Evolutionary conservation across 2,329 filamentous ascomycete genomes (phyloP).

Genomic region (Hymenoscyphus albidus): DNA sequence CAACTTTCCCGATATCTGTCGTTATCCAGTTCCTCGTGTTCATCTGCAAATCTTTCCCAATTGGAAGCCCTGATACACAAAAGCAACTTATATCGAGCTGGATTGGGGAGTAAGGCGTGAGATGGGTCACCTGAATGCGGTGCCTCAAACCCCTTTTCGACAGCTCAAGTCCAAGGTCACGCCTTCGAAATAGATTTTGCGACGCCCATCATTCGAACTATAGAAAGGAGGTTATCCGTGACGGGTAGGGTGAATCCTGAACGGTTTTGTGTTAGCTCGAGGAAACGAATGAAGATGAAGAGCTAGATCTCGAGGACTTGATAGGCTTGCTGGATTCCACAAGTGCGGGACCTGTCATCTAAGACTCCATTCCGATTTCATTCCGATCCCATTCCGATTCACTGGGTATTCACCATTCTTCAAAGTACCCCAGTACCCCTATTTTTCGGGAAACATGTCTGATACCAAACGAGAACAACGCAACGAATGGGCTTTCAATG

Average conservation of each 20-base stretch:
- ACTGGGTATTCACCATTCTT: neutral
- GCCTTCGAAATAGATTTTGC: constrained; percentile 4
- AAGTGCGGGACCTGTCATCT: constrained; percentile 12
- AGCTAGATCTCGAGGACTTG: constrained; percentile 19
- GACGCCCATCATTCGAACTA: neutral
- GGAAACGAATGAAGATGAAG: constrained; percentile 24
- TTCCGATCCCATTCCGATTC: constrained; percentile 2
- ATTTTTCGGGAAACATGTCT: neutral
- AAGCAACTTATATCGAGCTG: constrained; percentile 10
- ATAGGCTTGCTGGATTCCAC: constrained; percentile 21
- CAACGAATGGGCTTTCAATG: constrained; percentile 22
- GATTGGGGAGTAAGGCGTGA: constrained; percentile 7
- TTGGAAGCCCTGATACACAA: constrained; percentile 6
- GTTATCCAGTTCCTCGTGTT: constrained; percentile 7
- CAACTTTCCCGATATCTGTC: constrained; percentile 7
- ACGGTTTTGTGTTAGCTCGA: constrained; percentile 7
- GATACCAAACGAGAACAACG: constrained; percentile 2
- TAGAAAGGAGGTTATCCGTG: constrained; percentile 6
- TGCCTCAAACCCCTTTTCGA: constrained; percentile 12
- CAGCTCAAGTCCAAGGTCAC: constrained; percentile 9
- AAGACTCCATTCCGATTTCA: constrained; percentile 2
- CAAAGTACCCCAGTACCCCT: neutral
- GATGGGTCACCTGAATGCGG: constrained; percentile 15
- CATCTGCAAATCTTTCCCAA: constrained; percentile 3
- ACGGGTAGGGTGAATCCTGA: constrained; percentile 18